Evolutionary conservation across 805 yeast genomes (phyloP), one percentile per base, ranked within the genome.

Genomic region (Candida sonorensis): DNA sequence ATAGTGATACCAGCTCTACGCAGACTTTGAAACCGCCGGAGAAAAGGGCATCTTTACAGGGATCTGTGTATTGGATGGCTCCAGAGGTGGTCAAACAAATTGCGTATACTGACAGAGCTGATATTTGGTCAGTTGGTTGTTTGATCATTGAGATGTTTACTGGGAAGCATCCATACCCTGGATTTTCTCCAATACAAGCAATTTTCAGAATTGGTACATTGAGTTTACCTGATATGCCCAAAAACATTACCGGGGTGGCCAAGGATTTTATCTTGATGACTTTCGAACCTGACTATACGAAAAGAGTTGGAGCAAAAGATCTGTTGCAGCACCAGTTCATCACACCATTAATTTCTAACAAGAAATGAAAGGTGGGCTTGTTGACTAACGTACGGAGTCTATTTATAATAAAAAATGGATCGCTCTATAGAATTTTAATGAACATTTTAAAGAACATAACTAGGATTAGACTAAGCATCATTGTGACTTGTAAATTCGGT

Each of bases 31-130:
- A 48, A 62, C 65, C 58, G 13, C 26, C n/a, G 58, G 57, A 58
- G 27, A 74, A 72, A 42, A 71, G 97, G 27, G 88, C 84, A 2
- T 86, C 95, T 0, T 61, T 86, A 33, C 97, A 90, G 57, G 98
- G 98, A 0, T 85, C 95, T 0, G 87, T 90, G 0, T 92, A 81
- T 52, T 92, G 98, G 97, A 92, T 92, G 98, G 97, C 98, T 0
- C 98, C 98, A 0, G 98, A 92, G 54, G 97, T 92, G 7, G 97
- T 92, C 12, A 85, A 87, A 48, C 97, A 88, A 51, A 79, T 84
- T 2, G 84, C 87, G 0, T 84, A 90, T 33, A 90, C 97, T 2
- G 78, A 81, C 23, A 86, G 85, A 56, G 95, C 95, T 0, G 98
- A 92, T 55, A 86, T 92, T 17, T 92, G 98, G 98, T 85, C 96